phyloP scores from a whole-genome alignment of 345 rosid genomes.

The Eucalyptus cloeziana region DNA sequence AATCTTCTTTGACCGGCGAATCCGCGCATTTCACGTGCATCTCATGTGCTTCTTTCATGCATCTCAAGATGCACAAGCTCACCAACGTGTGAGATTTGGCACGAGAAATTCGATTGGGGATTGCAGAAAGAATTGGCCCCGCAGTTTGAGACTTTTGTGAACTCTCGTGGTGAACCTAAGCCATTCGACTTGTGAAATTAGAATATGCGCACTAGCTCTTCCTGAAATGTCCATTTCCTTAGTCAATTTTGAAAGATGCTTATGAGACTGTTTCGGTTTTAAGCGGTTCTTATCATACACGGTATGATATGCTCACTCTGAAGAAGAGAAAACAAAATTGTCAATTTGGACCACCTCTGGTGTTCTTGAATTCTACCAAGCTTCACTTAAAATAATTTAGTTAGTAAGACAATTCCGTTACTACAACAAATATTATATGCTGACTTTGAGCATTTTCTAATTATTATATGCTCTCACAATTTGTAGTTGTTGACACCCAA shows the following conservation, averaged over 20 bases:
- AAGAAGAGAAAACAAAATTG: conserved; percentile 42
- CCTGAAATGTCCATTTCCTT: neutral
- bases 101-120: neutral
- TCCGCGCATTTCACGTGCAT: neutral
- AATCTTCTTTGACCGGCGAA: too few relatives aligned
- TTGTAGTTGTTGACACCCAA: too few relatives aligned
- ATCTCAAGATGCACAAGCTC: neutral
- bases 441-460: too few relatives aligned
- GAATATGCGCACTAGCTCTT: too few relatives aligned
- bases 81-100: neutral
- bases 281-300: conserved; percentile 38
- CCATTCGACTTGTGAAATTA: too few relatives aligned
- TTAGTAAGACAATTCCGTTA: neutral
- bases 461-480: too few relatives aligned
- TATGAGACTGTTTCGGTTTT: too few relatives aligned
- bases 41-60: neutral
- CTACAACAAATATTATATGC: conserved; percentile 31
- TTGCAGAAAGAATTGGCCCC: conserved; percentile 50
- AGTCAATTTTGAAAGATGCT: neutral
- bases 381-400: neutral
- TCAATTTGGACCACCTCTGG: conserved; percentile 3
- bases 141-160: conserved; percentile 18
- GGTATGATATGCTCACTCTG: conserved; percentile 49
- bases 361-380: neutral
- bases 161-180: conserved; percentile 74